Base-by-base conservation (phyloP, 2,329 filamentous ascomycete species). In the Camillea tinctor region DNA sequence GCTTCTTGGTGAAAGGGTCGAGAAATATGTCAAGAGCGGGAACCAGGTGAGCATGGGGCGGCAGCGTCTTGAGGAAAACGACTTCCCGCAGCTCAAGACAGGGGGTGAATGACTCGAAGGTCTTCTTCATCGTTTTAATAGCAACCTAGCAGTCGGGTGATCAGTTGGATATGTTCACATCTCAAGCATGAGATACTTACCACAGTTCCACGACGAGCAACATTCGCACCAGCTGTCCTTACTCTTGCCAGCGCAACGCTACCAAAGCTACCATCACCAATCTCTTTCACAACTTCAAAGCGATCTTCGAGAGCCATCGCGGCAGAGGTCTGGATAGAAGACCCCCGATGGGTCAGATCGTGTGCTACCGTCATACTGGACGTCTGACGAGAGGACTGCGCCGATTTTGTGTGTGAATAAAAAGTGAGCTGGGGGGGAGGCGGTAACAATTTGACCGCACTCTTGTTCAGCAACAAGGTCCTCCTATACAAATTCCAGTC, bases 41-140 rank as follows among this genome's bases (percentile, higher is more conserved):
- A n/a, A 99, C 95, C 36, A 99, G 85, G 75, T 99, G 95, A 68
- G 88, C 87, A 73, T 99, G 95, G 51, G 85, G 81, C 1, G 95
- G 95, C 17, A 99, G 81, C 11, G 93, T 94, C 72, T 92, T 89
- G 52, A 99, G 81, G 77, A 99, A 99, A 74, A 99, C 95, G 66
- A 99, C 95, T 76, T 99, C 95, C 63, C 95, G 89, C 57, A 99
- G 85, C 76, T 99, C 95, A 65, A 97, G 79, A 75, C 95, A 99
- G 56, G 93, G 90, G 17, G 86, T 80, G 73, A 97, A 93, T 1
- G 92, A 96, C 69, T 98, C 93, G 71, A 98, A 99, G 0, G 90
- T 93, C 85, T 99, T 99, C 84, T 99, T 99, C 95, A 99, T 99
- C 5, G 95, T 98, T 80, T 99, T 99, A 79, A 99, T 97, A 50